Evolutionary conservation across 1,139 yeast genomes (phyloP).

Genomic region (Kodamaea suecica): DNA sequence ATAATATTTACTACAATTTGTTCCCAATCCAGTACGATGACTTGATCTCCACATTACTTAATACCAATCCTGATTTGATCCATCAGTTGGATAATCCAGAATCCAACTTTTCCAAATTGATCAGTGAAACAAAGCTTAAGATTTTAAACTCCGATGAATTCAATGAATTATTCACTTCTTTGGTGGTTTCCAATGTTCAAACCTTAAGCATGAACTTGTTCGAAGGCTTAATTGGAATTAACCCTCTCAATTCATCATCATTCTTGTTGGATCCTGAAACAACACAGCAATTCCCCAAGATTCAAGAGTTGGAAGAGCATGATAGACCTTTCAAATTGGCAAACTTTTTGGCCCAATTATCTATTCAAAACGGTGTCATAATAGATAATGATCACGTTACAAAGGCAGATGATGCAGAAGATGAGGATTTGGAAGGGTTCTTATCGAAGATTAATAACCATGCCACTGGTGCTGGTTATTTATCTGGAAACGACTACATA

Average conservation of each 20-base stretch:
- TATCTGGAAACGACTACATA: slow-evolving; percentile 41
- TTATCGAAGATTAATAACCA: slow-evolving; percentile 12
- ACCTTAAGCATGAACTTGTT: slow-evolving; percentile 31
- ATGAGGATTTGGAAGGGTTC: slow-evolving; percentile 36
- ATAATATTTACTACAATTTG: slow-evolving; percentile 27
- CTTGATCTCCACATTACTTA: slow-evolving; percentile 42
- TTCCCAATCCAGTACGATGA: slow-evolving; percentile 43
- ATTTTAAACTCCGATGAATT: slow-evolving; percentile 22
- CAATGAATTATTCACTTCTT: slow-evolving; percentile 26
- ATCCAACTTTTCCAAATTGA: slow-evolving; percentile 43
- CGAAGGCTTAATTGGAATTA: slow-evolving; percentile 9
- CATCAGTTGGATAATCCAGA: slow-evolving; percentile 38
- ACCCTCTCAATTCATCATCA: slow-evolving; percentile 9
- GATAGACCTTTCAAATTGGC: slow-evolving; percentile 56
- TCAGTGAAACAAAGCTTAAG: slow-evolving; percentile 42
- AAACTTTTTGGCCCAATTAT: slow-evolving; percentile 61
- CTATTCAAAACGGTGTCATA: slow-evolving; percentile 62
- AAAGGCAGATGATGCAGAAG: slow-evolving; percentile 44
- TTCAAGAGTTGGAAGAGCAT: slow-evolving; percentile 18
- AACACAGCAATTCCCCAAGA: slow-evolving; percentile 10
- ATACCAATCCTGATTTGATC: slow-evolving; percentile 44
- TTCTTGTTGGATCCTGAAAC: slow-evolving; percentile 7
- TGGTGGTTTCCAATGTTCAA: slow-evolving; percentile 28
- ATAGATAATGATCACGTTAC: slow-evolving; percentile 35
- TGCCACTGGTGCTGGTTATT: slow-evolving; percentile 8